Conservation (phyloP, 139 green algal species). For the Coccomyxa sp. region DNA sequence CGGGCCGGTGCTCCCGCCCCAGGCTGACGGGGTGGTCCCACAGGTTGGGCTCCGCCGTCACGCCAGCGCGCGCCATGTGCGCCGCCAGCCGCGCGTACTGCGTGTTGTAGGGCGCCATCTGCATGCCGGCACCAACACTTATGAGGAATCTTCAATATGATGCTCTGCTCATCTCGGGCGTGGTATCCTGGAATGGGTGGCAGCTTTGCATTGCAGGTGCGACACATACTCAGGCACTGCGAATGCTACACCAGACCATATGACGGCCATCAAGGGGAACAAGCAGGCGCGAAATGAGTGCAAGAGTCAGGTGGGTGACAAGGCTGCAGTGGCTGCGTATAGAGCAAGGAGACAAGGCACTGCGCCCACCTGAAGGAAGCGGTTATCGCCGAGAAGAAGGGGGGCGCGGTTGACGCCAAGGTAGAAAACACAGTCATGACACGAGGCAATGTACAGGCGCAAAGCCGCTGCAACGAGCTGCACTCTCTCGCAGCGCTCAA, state of each 20-base stretch:
- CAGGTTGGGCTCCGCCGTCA: constrained; percentile 49
- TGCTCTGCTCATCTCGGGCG: too few species aligned
- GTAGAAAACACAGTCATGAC: constrained; percentile 82
- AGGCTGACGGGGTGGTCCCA: constrained; percentile 65
- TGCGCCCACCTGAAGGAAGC: constrained; percentile 28
- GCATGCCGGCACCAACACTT: too few species aligned
- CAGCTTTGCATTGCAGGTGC: too few species aligned
- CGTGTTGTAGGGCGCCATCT: constrained; percentile 80
- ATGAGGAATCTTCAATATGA: too few species aligned
- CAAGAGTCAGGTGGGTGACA: too few species aligned
- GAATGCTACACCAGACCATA: neutral
- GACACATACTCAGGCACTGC: too few species aligned
- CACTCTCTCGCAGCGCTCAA: constrained; percentile 81
- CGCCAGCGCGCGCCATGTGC: constrained; percentile 56
- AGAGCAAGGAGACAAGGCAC: too few species aligned
- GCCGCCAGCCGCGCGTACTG: constrained; percentile 62
- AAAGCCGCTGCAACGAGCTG: constrained; percentile 51
- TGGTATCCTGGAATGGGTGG: too few species aligned
- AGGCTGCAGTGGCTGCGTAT: too few species aligned
- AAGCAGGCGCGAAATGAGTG: too few species aligned
- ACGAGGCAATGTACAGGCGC: constrained; percentile 57
- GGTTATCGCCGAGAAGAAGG: constrained; percentile 68
- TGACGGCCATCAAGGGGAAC: neutral
- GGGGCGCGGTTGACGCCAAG: constrained; percentile 64
- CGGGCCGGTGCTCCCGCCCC: constrained; percentile 30